phyloP scores from a whole-genome alignment of 179 eudicot genomes.

The Silene vulgaris region DNA sequence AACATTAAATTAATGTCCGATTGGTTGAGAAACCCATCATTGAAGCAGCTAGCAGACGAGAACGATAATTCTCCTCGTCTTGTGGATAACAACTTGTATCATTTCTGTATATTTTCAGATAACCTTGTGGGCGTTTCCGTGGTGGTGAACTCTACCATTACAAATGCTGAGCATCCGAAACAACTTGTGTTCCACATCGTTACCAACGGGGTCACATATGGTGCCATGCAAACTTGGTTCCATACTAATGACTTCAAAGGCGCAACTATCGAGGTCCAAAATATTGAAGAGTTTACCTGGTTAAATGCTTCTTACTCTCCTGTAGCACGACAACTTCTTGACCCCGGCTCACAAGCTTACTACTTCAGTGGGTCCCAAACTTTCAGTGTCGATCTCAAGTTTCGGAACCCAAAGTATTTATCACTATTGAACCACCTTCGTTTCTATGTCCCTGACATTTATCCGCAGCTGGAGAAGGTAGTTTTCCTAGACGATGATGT shows the following conservation, averaged over 20 bases:
- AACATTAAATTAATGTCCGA: slow-evolving; percentile 44
- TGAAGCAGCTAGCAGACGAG: slow-evolving; percentile 43
- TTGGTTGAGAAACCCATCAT: slow-evolving; percentile 43
- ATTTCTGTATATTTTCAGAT: slow-evolving; percentile 71
- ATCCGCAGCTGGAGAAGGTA: slow-evolving; percentile 64
- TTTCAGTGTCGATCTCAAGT: slow-evolving; percentile 39
- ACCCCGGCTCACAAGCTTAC: slow-evolving; percentile 35
- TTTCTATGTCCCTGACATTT: slow-evolving; percentile 63
- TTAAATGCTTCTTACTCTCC: slow-evolving; percentile 64
- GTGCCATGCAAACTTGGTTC: slow-evolving; percentile 83
- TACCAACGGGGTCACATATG: slow-evolving; percentile 52
- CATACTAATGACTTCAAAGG: slow-evolving; percentile 52
- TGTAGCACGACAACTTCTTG: slow-evolving; percentile 36
- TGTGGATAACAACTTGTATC: slow-evolving; percentile 61
- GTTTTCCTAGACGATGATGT: slow-evolving; percentile 63
- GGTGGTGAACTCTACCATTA: slow-evolving; percentile 64
- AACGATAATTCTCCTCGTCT: slow-evolving; percentile 53
- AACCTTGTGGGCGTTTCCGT: slow-evolving; percentile 58
- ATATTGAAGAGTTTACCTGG: slow-evolving; percentile 59
- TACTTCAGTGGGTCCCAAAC: slow-evolving; percentile 45
- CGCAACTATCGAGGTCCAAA: slow-evolving; percentile 50
- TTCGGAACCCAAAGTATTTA: slow-evolving; percentile 47
- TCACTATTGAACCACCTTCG: slow-evolving; percentile 60
- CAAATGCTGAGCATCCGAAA: slow-evolving; percentile 61
- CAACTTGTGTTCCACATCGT: slow-evolving; percentile 75